These are phyloP conservation scores for Cladosporium sp. DNA, from an alignment of 2,329 filamentous ascomycete species.

Conservation along the genomic window DNA sequence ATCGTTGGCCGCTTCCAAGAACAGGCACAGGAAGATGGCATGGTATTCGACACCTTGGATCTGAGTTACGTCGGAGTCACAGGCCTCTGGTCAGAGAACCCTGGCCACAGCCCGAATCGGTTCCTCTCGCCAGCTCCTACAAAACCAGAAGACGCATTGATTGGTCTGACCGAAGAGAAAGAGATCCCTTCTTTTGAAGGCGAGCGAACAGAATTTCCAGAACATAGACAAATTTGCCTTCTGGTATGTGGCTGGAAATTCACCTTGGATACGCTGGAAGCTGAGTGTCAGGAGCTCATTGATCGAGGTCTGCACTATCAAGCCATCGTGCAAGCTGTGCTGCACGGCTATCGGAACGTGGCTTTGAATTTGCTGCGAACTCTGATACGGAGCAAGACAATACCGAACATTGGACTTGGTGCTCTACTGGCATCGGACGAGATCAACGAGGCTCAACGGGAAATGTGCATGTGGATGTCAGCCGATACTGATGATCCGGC, in stretches of 20 bases:
- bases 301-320: slow-evolving; percentile 59
- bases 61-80: slow-evolving; percentile 69
- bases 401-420: slow-evolving; percentile 47
- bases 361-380: slow-evolving; percentile 65
- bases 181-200: slow-evolving; percentile 59
- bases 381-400: slow-evolving; percentile 61
- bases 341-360: slow-evolving; percentile 62
- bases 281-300: slow-evolving; percentile 46
- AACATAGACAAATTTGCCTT: slow-evolving; percentile 68
- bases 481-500: slow-evolving; percentile 68
- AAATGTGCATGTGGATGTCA: slow-evolving; percentile 56
- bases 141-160: slow-evolving; percentile 43
- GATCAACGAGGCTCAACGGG: slow-evolving; percentile 52
- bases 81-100: slow-evolving; percentile 59
- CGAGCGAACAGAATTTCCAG: slow-evolving; percentile 56
- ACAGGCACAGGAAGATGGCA: slow-evolving; percentile 60
- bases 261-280: slow-evolving; percentile 45
- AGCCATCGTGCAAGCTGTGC: slow-evolving; percentile 68
- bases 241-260: slow-evolving; percentile 68
- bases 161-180: slow-evolving; percentile 57
- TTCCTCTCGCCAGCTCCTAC: slow-evolving; percentile 19
- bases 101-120: slow-evolving; percentile 41
- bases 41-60: slow-evolving; percentile 63
- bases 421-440: slow-evolving; percentile 44
- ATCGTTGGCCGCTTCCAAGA: slow-evolving; percentile 63